A percentile compares a stretch with the other conserved stretches of the same genome.
Evolutionary conservation across 2,329 filamentous ascomycete species (phyloP).

Genomic region (Reticulascus tulasneorum): DNA sequence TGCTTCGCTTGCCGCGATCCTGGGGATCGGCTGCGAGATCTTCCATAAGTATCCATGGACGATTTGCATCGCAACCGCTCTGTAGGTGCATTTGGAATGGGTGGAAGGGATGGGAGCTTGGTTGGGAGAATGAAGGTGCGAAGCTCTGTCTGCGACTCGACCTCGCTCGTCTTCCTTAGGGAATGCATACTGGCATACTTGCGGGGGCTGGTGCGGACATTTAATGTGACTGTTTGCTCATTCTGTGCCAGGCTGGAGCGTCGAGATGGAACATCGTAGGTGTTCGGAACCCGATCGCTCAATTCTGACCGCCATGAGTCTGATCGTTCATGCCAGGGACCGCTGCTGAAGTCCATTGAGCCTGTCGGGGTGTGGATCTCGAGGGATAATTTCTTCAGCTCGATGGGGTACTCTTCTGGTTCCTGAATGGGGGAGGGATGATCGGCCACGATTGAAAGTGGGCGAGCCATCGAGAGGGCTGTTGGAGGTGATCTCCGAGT

Average conservation of each 20-base stretch:
- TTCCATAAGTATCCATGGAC: conserved; percentile 26
- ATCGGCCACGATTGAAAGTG: conserved; percentile 52
- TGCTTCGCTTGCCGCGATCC: too few species aligned
- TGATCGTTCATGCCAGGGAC: too few species aligned
- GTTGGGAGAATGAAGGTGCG: conserved; percentile 12
- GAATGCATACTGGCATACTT: conserved; percentile 26
- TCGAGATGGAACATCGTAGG: conserved; percentile 14
- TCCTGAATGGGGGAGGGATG: conserved; percentile 40
- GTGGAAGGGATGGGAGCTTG: conserved; percentile 12
- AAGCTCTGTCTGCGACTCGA: conserved; percentile 13
- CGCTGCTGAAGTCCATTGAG: too few species aligned
- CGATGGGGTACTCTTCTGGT: too few species aligned
- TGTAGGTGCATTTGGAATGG: conserved; percentile 13
- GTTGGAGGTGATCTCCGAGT: conserved; percentile 39
- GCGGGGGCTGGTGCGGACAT: conserved; percentile 19
- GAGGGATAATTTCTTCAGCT: too few species aligned
- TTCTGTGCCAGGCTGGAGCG: conserved; percentile 9
- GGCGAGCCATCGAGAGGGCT: conserved; percentile 43
- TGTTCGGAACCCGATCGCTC: too few species aligned
- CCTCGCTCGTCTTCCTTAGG: conserved; percentile 22
- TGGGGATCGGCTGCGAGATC: conserved; percentile 19
- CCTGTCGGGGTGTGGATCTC: too few species aligned
- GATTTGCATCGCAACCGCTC: conserved; percentile 23
- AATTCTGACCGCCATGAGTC: too few species aligned
- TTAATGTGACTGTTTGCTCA: conserved; percentile 7